Base-by-base conservation (phyloP, 75 land plant species). In the Larix kaempferi region DNA sequence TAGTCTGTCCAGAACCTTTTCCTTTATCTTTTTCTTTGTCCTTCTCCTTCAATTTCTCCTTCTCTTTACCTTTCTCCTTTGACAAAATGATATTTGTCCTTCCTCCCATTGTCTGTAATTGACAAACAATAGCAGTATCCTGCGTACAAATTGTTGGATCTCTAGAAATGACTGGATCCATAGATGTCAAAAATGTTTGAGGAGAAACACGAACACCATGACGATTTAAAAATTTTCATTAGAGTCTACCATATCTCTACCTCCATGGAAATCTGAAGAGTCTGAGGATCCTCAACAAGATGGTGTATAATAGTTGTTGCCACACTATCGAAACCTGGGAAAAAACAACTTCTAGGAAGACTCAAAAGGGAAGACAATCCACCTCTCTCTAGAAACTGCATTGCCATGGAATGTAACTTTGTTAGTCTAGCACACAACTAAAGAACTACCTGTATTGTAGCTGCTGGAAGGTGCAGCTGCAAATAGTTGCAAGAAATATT, bases 341-440 rank as follows among this genome's bases (percentile, higher is more conserved):
- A 90, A 21, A 92, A 79, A 75, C 86, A 82, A 75, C 78, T 85
- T 67, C 87, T 86, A 41, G 99, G 98, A 78, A 96, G 82, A 80
- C 74, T 80, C 37, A 96, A 82, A 29, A 96, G 83, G n/a, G 93
- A 86, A 73, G 86, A 54, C 79, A 96, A 71, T 6, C 99, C 95
- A 37, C 98, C 99, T 80, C 63, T 76, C 76, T 96, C 99, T 69
- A 94, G 90, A 75, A 96, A 96, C 58, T 89, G 83, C 80, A 87
- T 76, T 35, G 98, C 93, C 35, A 96, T 77, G 35, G 84, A 39
- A 84, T 94, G 92, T 52, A 77, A 80, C 78, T 94, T 96, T 25
- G 98, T 96, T 73, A 96, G 76, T n/a, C 89, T n/a, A n/a, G 98
- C 98, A 91, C 92, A 91, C 73, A 96, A 84, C 75, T 94, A 98